Conservation (phyloP, 2,329 filamentous ascomycete genomes). For the Beauveria scarabaeidicola region DNA sequence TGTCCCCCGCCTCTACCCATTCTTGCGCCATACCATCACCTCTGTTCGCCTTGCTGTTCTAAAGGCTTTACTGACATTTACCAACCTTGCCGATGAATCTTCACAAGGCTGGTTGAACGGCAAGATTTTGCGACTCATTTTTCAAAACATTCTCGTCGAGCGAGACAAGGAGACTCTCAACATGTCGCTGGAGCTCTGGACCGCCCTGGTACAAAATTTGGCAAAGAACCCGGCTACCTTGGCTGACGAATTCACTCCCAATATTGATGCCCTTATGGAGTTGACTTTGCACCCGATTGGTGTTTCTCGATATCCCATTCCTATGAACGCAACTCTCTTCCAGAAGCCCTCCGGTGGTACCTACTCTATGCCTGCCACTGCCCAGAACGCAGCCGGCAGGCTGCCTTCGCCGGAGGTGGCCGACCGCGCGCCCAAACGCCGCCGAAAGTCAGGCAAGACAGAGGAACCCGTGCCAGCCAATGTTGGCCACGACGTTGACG, state of each 20-base stretch:
- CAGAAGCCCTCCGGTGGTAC: constrained; percentile 87
- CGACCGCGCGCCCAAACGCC: constrained; percentile 62
- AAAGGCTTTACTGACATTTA: constrained; percentile 85
- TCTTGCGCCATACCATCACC: constrained; percentile 93
- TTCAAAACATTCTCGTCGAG: constrained; percentile 92
- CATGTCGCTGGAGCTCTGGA: constrained; percentile 82
- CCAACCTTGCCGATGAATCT: constrained; percentile 70
- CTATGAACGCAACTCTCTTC: constrained; percentile 84
- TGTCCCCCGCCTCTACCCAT: constrained; percentile 89
- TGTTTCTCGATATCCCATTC: constrained; percentile 79
- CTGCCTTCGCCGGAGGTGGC: constrained; percentile 44
- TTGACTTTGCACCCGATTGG: constrained; percentile 87
- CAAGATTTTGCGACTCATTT: constrained; percentile 77
- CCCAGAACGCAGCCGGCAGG: constrained; percentile 35
- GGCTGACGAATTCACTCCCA: constrained; percentile 61
- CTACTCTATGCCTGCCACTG: constrained; percentile 50
- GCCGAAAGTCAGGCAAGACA: constrained; percentile 75
- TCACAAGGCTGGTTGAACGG: constrained; percentile 90
- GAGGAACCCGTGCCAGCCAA: constrained; percentile 56
- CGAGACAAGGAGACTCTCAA: constrained; percentile 75
- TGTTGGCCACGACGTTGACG: constrained; percentile 92
- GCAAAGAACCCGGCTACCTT: constrained; percentile 56
- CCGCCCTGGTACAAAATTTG: constrained; percentile 62
- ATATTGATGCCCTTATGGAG: constrained; percentile 74
- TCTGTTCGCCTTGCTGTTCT: constrained; percentile 89